Evolutionary conservation across 2,329 filamentous ascomycete genomes (phyloP), one percentile per base, ranked within the genome.

Genomic region (Penicillium glabrum): DNA sequence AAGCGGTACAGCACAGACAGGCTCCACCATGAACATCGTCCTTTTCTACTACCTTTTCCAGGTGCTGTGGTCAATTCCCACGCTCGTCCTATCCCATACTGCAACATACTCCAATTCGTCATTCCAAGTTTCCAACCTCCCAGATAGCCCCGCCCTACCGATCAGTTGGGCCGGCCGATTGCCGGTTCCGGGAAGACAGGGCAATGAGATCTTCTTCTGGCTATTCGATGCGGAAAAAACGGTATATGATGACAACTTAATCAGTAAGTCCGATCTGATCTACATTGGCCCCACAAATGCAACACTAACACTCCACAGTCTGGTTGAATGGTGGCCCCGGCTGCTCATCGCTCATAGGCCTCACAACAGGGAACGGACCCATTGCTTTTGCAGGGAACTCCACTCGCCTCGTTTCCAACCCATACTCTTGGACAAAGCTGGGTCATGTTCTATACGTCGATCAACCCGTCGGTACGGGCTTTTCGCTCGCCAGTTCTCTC

Each of bases 241-340:
- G 8, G 46, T 46, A 9, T 69, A 73, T 16, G 64, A 72, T 57
- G 67, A 74, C 21, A 67, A 73, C 23, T 51, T 75, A 5, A 74
- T 75, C 51, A 67, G 72, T 74, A 29, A 56, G 71, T 61, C 47
- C 13, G 9, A 35, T 23, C 29, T 5, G 9, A 39, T 37, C 8
- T 13, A 35, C 21, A 9, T 9, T 14, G 2, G 21, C 21, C 10
- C 24, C n/a, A 39, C 7, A 19, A 13, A 19, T 33, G 31, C 31
- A 33, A 10, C 9, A 1, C 13, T 43, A 46, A 50, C 27, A 9
- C 2, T 26, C 1, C 43, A 10, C 33, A 71, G 69, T 72, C 7
- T 75, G 72, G 72, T 64, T 75, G 41, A 73, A 74, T 51, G 71
- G 73, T 19, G 71, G 72, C 13, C 72, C 72, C 1, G 72, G 71